Base-by-base conservation (phyloP, 495 filamentous ascomycete species). In the Aspergillus diversus region DNA sequence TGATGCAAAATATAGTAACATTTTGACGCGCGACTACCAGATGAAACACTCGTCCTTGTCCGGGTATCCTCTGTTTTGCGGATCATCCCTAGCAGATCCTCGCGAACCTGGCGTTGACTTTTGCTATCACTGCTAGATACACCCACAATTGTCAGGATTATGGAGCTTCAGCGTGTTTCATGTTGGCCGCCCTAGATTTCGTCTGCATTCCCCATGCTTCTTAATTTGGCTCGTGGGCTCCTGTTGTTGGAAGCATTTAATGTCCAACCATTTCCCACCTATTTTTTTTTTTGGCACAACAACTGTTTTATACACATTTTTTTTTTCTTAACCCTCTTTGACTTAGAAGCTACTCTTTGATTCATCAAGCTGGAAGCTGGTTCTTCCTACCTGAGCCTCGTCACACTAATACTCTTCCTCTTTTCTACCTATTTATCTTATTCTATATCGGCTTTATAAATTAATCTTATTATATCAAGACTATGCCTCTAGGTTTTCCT, bases 1-100 rank as follows among this genome's bases (percentile, higher is more conserved):
- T 63, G 68, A 71, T 74, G 75, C 76, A 73, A 77, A 78, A 72
- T 78, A 75, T 77, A 80, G 77, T 67, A 80, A 76, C 77, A 74
- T 51, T 60, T 75, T 78, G 66, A 77, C 77, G 77, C 77, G 76
- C 76, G 75, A 77, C 71, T 73, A 69, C 71, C 63, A 67, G 63
- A 61, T 78, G 76, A 80, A 80, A 78, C 76, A 69, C 63, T 63
- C 66, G 63, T 71, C 60, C 63, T 70, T 63, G 72, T 66, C 65
- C 70, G 61, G 71, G 66, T 57, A 60, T 74, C 74, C 70, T 73
- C 65, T 75, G 71, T 72, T 67, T 72, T 64, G 75, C 62, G 70
- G 73, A 75, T 73, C 69, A 69, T 71, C 60, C 60, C 55, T 31
- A 65, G 59, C 58, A 63, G 52, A 55, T 57, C 37, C 32, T 56